A percentile compares a stretch with the other conserved stretches of the same genome.
Conservation (phyloP, 73 alveolate species). For the Paramecium sexaurelia region DNA sequence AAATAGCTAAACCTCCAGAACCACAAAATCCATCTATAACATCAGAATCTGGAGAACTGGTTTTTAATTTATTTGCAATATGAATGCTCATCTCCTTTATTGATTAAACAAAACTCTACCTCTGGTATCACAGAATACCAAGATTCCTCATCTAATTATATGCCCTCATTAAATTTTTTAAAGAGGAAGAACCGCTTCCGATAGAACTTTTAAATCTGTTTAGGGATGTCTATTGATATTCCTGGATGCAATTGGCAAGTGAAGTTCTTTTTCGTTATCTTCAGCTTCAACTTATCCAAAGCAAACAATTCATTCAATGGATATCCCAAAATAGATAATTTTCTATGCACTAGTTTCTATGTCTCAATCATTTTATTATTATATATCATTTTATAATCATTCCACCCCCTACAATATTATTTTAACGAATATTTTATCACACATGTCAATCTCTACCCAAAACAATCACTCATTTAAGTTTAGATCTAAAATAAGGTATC, state of each 20-base stretch:
- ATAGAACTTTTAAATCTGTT: conserved; percentile 43
- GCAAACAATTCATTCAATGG: background rate
- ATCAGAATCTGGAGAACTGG: background rate
- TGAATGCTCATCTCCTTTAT: conserved; percentile 45
- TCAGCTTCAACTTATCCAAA: background rate
- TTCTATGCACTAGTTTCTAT: background rate
- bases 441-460: background rate
- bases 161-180: conserved; percentile 35
- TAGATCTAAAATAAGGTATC: background rate
- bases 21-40: conserved; percentile 53
- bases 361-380: conserved; percentile 27
- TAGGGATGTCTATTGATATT: conserved; percentile 6
- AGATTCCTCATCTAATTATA: conserved; percentile 47
- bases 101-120: background rate
- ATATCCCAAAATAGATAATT: background rate
- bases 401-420: conserved; percentile 13
- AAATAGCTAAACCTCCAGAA: conserved; percentile 52
- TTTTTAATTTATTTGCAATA: background rate
- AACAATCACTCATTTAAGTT: background rate
- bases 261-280: conserved; percentile 39
- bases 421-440: background rate
- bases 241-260: conserved; percentile 3
- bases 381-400: conserved; percentile 9
- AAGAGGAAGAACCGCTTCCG: conserved; percentile 49
- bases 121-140: conserved; percentile 61